Conservation (phyloP, 2,329 filamentous ascomycete genomes). For the Fusarium concolor region DNA sequence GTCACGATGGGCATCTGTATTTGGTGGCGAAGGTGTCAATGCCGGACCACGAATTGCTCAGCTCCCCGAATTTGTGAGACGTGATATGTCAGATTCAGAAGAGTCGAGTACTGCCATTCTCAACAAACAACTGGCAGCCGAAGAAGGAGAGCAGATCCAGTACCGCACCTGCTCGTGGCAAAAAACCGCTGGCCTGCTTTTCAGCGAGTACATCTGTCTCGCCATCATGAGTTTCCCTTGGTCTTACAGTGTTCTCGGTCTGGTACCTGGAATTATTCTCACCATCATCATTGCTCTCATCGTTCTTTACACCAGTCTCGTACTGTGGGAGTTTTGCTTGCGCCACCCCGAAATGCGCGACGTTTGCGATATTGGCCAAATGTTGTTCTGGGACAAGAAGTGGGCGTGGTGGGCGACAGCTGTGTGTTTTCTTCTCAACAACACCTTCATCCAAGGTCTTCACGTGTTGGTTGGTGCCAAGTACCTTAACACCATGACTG, state of each 20-base stretch:
- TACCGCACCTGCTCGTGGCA: slow-evolving; percentile 95
- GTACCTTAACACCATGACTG: slow-evolving; percentile 90
- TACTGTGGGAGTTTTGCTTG: slow-evolving; percentile 85
- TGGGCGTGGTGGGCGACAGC: slow-evolving; percentile 78
- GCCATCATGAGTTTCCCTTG: slow-evolving; percentile 95
- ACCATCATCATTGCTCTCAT: slow-evolving; percentile 81
- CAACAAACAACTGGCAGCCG: slow-evolving; percentile 78
- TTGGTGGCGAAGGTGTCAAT: slow-evolving; percentile 55
- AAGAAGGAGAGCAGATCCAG: slow-evolving; percentile 83
- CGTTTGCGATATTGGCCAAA: slow-evolving; percentile 95
- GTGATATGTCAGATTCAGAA: slow-evolving; percentile 55
- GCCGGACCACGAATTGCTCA: slow-evolving; percentile 66
- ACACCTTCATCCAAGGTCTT: slow-evolving; percentile 87
- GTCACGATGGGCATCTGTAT: slow-evolving; percentile 50
- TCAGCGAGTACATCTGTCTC: slow-evolving; percentile 95
- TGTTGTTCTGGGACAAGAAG: slow-evolving; percentile 87
- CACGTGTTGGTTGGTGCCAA: slow-evolving; percentile 88
- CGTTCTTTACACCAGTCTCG: slow-evolving; percentile 79
- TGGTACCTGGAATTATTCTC: slow-evolving; percentile 86
- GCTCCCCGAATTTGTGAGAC: slow-evolving; percentile 52
- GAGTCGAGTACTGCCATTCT: slow-evolving; percentile 63
- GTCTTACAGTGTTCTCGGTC: slow-evolving; percentile 87
- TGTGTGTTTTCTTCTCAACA: slow-evolving; percentile 93
- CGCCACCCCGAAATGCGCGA: slow-evolving; percentile 91
- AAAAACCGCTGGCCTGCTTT: slow-evolving; percentile 91